Evolutionary conservation across 371 early-diverging fungal genomes (phyloP).

Genomic region (Mucor plumbeus): DNA sequence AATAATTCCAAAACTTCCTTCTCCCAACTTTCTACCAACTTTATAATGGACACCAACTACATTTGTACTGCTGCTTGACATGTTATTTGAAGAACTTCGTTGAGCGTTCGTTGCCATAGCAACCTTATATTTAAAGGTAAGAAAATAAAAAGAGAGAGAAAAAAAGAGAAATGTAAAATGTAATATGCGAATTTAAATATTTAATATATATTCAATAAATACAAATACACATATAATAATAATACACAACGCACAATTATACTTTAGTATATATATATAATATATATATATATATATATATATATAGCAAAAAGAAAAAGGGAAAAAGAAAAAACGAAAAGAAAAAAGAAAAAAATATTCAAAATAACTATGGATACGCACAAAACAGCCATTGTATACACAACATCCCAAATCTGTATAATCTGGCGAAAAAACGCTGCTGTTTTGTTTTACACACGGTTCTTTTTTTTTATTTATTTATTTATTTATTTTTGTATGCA

Average conservation of each 20-base stretch:
- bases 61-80: constrained; percentile 33
- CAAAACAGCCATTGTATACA: constrained; percentile 1
- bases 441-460: neutral
- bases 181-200: neutral
- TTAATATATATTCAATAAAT: constrained; percentile 6
- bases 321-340: neutral
- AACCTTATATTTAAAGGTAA: constrained; percentile 1
- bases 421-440: neutral
- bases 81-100: neutral
- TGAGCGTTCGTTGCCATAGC: neutral
- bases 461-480: no score
- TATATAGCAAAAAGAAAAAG: neutral
- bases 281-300: no score
- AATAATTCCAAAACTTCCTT: constrained; percentile 94
- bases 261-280: neutral
- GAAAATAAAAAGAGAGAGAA: neutral
- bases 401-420: constrained; percentile 2
- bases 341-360: neutral
- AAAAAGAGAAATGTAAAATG: constrained; percentile 7
- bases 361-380: neutral
- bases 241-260: neutral
- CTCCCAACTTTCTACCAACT: constrained; percentile 92
- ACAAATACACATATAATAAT: neutral
- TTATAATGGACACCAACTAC: constrained; percentile 92
- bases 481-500: neutral